Evolutionary conservation across 768 basidiomycete species (phyloP), one percentile per base, ranked within the genome.

Genomic region (Nidularia pulvinata): DNA sequence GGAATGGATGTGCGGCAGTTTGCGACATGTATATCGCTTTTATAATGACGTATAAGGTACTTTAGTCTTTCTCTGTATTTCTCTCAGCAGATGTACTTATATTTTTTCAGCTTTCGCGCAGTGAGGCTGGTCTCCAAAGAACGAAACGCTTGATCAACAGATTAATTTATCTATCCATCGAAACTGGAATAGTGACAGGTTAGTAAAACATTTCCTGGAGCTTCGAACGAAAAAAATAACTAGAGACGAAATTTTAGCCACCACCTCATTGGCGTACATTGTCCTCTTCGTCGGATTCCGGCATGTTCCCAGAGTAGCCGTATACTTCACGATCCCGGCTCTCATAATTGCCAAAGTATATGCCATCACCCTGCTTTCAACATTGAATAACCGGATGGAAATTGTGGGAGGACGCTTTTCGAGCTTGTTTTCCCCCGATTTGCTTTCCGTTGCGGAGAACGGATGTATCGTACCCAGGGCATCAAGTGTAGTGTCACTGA

Each of bases 161-260:
- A 30, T 46, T 56, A 19, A 49, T 52, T 19, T 47, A 37, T 7
- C 35, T 56, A 16, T 48, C 49, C 14, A 30, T 56, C 13, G 55
- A 56, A 37, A 56, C 55, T 9, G 47, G 51, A 6, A 33, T 49
- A 10, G 44, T 56, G 16, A 56, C 55, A 33, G 51, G 51, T 56
- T 6, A 52, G 55, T 32, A 5, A 2, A 11, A 25, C 36, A 37
- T 14, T 14, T 22, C 11, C 46, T 13, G 30, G 22, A 14, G 46
- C 48, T n/a, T 25, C 30, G 14, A n/a, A 30, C 14, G 10, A 33
- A 13, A 34, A 14, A 11, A 13, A 19, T 13, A 11, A 33, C 22
- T 25, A 25, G 16, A 16, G 4, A 11, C 43, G 36, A n/a, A 14
- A 6, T 32, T 2, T 6, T 49, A 44, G n/a, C 16, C 25, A 19